Percentiles rank a stretch among this genome's conserved stretches.
Evolutionary conservation across 352 stramenopile genomes (phyloP).

Genomic region (Phytophthora agathidicida): DNA sequence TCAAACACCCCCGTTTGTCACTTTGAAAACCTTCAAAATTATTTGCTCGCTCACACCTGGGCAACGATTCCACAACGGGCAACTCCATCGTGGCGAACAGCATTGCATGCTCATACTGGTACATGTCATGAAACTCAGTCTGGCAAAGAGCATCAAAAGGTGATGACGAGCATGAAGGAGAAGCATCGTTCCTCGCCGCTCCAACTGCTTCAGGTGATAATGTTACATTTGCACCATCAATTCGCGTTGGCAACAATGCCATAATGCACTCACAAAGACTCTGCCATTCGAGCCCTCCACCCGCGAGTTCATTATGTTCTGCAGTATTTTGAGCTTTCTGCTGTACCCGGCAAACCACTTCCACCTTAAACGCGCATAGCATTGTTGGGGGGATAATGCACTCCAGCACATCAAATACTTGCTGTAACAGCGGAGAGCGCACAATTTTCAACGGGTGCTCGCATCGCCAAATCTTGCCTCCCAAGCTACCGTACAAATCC

Average conservation of each 20-base stretch:
- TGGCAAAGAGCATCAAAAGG: slow-evolving; percentile 52
- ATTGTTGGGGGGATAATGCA: slow-evolving; percentile 24
- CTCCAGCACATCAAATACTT: slow-evolving; percentile 42
- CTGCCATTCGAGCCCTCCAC: slow-evolving; percentile 35
- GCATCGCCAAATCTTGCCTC: slow-evolving; percentile 40
- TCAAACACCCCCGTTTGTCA: not conserved
- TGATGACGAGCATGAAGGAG: slow-evolving; percentile 16
- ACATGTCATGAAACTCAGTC: slow-evolving; percentile 50
- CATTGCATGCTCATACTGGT: slow-evolving; percentile 49
- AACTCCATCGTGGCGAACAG: slow-evolving; percentile 45
- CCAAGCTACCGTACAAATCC: slow-evolving; percentile 15
- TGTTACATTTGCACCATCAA: not conserved
- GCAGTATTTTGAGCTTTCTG: slow-evolving; percentile 8
- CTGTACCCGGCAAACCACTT: slow-evolving; percentile 25
- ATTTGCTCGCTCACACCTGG: not conserved
- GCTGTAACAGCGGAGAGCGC: slow-evolving; percentile 37
- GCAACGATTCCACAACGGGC: slow-evolving; percentile 3
- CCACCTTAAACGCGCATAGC: slow-evolving; percentile 25
- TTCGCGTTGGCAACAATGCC: slow-evolving; percentile 13
- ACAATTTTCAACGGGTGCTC: slow-evolving; percentile 48
- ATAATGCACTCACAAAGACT: slow-evolving; percentile 28
- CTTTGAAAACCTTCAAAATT: not conserved
- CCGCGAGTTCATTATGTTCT: not conserved
- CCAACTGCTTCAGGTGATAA: not conserved
- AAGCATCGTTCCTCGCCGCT: not conserved